Evolutionary conservation across 2,329 filamentous ascomycete genomes (phyloP), one percentile per base, ranked within the genome.

Genomic region (Ramularia endophylla): DNA sequence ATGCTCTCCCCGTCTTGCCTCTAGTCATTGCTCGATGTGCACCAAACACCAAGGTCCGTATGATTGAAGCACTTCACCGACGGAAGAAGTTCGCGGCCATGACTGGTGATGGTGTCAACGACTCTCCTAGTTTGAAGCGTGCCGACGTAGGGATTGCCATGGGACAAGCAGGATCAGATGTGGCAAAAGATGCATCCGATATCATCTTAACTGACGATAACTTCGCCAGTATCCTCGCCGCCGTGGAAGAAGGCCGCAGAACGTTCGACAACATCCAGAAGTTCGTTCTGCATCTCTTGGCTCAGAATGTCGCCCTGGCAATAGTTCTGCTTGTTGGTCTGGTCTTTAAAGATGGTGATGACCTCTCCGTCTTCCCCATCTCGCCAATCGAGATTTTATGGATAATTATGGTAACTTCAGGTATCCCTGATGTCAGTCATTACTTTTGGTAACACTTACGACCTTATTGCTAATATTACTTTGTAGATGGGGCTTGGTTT

Each of bases 321-420:
- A 81, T 85, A 48, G 80, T 87, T 1, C 71, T 94, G n/a, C 78
- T 94, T 16, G 81, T 87, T 29, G 87, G 87, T 40, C 76, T 94
- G 2, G 83, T 73, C 0, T 92, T 94, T 67, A 84, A 87, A 55
- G 87, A 94, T 57, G 52, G 65, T 2, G 68, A 71, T 6, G 75
- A 77, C 8, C 74, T 85, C 46, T 92, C 86, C 0, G 87, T 94
- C 7, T 94, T 94, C 63, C 87, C 87, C 4, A 77, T 94, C 30
- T 80, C 85, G 0, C 87, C 87, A 0, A 78, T 94, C 6, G 81
- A 94, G 56, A 90, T 94, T 47, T 75, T 94, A 44, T 94, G 39
- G 87, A 87, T 95, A 62, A 94, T 94, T 65, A 90, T 94, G 84
- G 77, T 92, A 41, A 95, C 88, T 0, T 90, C 85, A 29, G 85